Evolutionary conservation across 495 filamentous ascomycete genomes (phyloP), one percentile per base, ranked within the genome.

Genomic region (Neurospora sp.): DNA sequence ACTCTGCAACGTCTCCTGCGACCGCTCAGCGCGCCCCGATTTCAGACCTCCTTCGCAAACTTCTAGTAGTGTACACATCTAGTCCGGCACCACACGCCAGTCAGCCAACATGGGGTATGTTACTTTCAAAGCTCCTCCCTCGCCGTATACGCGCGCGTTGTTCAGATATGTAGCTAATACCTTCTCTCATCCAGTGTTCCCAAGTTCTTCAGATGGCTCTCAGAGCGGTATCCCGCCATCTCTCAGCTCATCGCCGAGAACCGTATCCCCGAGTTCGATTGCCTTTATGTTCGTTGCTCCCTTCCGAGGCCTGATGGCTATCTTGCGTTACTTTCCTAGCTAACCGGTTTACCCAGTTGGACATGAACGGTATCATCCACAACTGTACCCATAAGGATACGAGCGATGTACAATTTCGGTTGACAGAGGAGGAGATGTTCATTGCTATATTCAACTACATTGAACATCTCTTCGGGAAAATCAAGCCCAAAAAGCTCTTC

Each of bases 401-500:
- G 11, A 93, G 92, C 71, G 94, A 94, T 73, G 89, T 94, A 4
- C 94, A 92, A 0, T 95, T 94, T 78, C 94, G 95, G 69, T 91
- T 99, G 86, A 93, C 91, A 68, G 96, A 99, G 80, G 96, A 98
- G 79, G 91, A 97, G 81, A 98, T 98, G 94, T 98, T 98, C 81
- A 98, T 98, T 74, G 92, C 93, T 31, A 99, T 99, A 73, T 99
- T 99, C 88, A 98, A 98, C 83, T 99, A 99, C 80, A 98, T 99
- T 74, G 96, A 99, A 82, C 96, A 99, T 85, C 83, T 99, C 11
- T 99, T 96, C 77, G 94, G 94, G 69, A 98, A 98, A 83, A 99
- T 99, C 74, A 98, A 97, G 81, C 96, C 96, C 3, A 94, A 97
- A 83, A 90, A 97, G 84, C 87, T 99, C 14, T 99, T 99, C 82